Percentiles rank a stretch among this genome's conserved stretches.
phyloP scores from a whole-genome alignment of 169 alveolate species.

The Babesia ovata region DNA sequence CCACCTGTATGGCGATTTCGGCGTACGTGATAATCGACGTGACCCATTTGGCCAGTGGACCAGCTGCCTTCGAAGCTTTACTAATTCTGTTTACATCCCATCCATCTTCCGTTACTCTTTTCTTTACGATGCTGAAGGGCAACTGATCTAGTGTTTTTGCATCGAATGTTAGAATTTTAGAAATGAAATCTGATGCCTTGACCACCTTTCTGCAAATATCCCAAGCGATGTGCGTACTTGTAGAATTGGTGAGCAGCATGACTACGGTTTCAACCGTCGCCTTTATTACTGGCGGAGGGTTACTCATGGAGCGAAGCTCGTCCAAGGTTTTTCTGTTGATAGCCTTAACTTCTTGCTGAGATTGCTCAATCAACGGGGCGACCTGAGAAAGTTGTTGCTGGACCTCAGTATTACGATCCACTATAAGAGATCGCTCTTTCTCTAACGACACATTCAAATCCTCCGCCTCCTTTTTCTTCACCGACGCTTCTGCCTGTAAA shows the following conservation, averaged over 20 bases:
- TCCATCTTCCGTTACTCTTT: constrained; percentile 80
- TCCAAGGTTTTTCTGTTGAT: constrained; percentile 86
- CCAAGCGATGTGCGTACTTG: constrained; percentile 88
- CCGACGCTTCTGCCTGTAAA: constrained; percentile 93
- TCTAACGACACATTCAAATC: constrained; percentile 87
- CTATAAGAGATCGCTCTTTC: constrained; percentile 86
- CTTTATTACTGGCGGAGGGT: constrained; percentile 95
- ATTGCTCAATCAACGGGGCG: constrained; percentile 93
- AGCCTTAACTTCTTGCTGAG: constrained; percentile 91
- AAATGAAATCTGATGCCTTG: constrained; percentile 89
- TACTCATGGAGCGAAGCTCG: constrained; percentile 89
- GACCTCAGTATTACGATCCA: constrained; percentile 84
- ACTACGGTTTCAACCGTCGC: constrained; percentile 94
- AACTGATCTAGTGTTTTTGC: constrained; percentile 82
- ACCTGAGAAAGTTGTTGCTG: constrained; percentile 91
- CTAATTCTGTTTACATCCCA: constrained; percentile 93
- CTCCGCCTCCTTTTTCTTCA: constrained; percentile 89
- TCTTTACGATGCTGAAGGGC: constrained; percentile 76
- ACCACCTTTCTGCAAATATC: constrained; percentile 88
- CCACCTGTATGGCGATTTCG: constrained; percentile 88
- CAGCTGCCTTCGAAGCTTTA: constrained; percentile 96
- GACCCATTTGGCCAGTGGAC: constrained; percentile 96
- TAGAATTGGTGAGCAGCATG: constrained; percentile 79
- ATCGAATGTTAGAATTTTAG: constrained; percentile 85
- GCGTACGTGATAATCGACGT: constrained; percentile 87